Percentiles rank a stretch among this genome's conserved stretches.
These are phyloP conservation scores for Apophysomyces elegans DNA, from an alignment of 371 early-diverging fungal genomes.

Conservation along the genomic window DNA sequence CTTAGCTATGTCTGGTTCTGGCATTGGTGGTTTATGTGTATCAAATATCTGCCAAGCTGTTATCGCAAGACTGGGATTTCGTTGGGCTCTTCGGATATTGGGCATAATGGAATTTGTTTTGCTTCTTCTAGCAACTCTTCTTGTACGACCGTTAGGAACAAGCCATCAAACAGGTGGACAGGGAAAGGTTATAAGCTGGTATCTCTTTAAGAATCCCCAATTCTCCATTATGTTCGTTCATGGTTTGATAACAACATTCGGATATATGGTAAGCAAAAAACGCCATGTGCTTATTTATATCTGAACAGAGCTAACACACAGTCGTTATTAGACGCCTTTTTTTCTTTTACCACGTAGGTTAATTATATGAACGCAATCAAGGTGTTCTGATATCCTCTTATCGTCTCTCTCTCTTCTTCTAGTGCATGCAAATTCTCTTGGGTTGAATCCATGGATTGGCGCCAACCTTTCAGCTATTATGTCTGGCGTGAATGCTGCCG, in stretches of 20 bases:
- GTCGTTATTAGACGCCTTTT: constrained; percentile 26
- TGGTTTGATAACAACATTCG: constrained; percentile 35
- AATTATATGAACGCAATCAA: no score
- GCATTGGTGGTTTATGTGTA: constrained; percentile 71
- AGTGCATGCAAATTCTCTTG: constrained; percentile 41
- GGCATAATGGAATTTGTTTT: constrained; percentile 53
- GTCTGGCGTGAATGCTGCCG: constrained; percentile 52
- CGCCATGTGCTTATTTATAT: background rate
- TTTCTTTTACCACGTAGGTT: constrained; percentile 34
- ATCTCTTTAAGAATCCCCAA: constrained; percentile 30
- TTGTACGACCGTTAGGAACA: constrained; percentile 25
- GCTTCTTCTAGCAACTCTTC: constrained; percentile 15
- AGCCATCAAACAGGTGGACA: constrained; percentile 43
- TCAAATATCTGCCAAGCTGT: constrained; percentile 61
- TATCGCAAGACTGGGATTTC: constrained; percentile 53
- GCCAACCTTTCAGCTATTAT: constrained; percentile 52
- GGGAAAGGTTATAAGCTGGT: constrained; percentile 44
- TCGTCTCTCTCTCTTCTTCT: background rate
- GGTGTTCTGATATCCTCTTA: background rate
- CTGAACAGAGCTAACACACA: background rate
- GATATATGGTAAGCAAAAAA: constrained; percentile 27
- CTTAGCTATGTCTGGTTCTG: constrained; percentile 63
- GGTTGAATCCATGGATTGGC: constrained; percentile 38
- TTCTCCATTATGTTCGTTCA: constrained; percentile 32
- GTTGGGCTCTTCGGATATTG: constrained; percentile 62